A percentile compares a stretch with the other conserved stretches of the same genome.
These are phyloP conservation scores for Kwoniella dendrophila DNA, from an alignment of 768 basidiomycete genomes.

Conservation along the genomic window DNA sequence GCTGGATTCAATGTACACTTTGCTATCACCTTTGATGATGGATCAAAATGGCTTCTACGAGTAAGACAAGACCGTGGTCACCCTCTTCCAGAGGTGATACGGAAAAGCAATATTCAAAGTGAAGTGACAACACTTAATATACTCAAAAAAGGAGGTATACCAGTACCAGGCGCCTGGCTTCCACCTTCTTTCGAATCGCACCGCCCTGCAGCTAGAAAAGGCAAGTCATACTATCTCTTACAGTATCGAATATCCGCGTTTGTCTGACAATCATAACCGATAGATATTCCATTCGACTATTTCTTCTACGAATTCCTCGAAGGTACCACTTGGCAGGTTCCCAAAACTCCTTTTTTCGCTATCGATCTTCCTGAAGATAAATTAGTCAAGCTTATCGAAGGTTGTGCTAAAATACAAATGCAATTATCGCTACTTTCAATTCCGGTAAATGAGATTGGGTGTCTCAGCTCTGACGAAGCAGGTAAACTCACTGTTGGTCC, in stretches of 20 bases:
- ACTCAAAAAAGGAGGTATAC: slow-evolving; percentile 4
- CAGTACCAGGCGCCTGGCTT: slow-evolving; percentile 6
- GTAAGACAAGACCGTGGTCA: slow-evolving; percentile 1
- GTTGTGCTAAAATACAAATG: background rate
- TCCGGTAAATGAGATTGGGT: background rate
- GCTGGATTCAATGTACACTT: slow-evolving; percentile 12
- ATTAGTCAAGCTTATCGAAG: background rate
- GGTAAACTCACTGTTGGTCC: slow-evolving; percentile 4
- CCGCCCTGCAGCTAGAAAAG: no score
- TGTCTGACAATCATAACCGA: background rate
- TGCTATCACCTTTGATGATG: slow-evolving; percentile 10
- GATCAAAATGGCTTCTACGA: slow-evolving; percentile 6
- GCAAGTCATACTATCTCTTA: background rate
- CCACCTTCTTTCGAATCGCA: background rate
- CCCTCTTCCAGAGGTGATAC: background rate
- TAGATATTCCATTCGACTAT: slow-evolving; percentile 13
- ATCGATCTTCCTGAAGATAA: background rate
- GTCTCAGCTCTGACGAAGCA: background rate
- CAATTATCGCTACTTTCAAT: background rate
- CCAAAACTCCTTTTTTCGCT: background rate
- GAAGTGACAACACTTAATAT: slow-evolving; percentile 11
- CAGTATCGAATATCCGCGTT: background rate
- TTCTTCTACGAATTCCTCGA: slow-evolving; percentile 15
- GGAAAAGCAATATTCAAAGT: background rate
- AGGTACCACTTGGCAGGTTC: slow-evolving; percentile 1